Evolutionary conservation across 2,329 filamentous ascomycete species (phyloP).

Genomic region (Xylariaceae sp.): DNA sequence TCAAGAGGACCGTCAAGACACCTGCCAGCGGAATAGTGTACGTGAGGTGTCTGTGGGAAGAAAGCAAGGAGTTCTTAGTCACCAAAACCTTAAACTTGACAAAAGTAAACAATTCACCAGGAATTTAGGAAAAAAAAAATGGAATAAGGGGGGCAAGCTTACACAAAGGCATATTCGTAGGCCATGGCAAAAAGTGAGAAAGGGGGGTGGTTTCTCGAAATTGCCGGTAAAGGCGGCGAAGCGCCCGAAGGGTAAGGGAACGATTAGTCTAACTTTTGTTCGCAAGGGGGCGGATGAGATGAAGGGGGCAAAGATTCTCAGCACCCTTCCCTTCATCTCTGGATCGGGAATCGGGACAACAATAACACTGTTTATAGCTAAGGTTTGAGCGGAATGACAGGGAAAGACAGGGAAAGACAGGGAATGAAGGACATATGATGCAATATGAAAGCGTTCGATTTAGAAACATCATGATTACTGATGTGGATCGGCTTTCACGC

Average conservation of each 20-base stretch:
- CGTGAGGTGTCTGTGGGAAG: constrained; percentile 49
- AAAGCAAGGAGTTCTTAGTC: constrained; percentile 1
- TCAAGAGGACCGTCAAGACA: constrained; percentile 52
- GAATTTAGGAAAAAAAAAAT: too few species aligned
- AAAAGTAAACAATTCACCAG: not conserved
- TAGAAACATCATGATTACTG: constrained; percentile 1
- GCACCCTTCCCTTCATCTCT: too few species aligned
- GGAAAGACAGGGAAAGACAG: not conserved
- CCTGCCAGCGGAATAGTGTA: constrained; percentile 62
- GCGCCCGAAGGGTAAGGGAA: not conserved
- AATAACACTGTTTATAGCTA: constrained; percentile 7
- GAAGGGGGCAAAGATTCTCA: too few species aligned
- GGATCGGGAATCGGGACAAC: too few species aligned
- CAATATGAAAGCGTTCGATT: not conserved
- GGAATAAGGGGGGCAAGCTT: constrained; percentile 10
- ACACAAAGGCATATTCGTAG: constrained; percentile 31
- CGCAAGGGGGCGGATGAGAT: too few species aligned
- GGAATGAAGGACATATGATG: constrained; percentile 4
- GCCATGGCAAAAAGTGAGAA: constrained; percentile 21
- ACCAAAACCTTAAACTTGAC: not conserved
- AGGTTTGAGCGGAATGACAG: constrained; percentile 4
- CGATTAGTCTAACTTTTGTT: not conserved
- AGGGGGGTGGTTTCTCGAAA: too few species aligned
- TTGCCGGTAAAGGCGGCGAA: too few species aligned
- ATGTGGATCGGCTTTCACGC: not conserved